Evolutionary conservation across 2,329 filamentous ascomycete species (phyloP).

Genomic region (Hypomyces perniciosus): DNA sequence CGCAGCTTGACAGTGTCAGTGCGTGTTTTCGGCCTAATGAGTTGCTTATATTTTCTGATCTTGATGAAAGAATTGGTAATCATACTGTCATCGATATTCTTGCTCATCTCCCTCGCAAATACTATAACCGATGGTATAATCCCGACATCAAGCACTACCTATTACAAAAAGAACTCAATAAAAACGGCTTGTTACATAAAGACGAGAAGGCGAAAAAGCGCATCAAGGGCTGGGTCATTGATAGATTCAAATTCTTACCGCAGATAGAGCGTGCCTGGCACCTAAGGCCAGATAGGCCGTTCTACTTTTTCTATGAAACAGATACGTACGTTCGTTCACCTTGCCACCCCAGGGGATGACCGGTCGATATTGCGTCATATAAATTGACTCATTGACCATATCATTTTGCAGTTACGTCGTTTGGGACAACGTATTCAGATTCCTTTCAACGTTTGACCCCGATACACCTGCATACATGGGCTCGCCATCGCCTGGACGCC

Average conservation of each 20-base stretch:
- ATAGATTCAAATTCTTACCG: constrained; percentile 53
- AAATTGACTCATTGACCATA: neutral
- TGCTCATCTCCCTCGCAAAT: constrained; percentile 36
- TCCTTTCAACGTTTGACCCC: constrained; percentile 44
- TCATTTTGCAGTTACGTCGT: constrained; percentile 3
- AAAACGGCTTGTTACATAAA: constrained; percentile 26
- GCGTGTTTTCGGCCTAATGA: constrained; percentile 39
- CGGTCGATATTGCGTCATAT: neutral
- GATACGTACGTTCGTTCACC: constrained; percentile 40
- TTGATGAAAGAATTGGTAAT: constrained; percentile 38
- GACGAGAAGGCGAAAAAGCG: constrained; percentile 24
- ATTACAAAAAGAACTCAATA: constrained; percentile 31
- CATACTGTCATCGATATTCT: constrained; percentile 40
- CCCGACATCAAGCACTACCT: constrained; percentile 35
- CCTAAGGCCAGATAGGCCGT: constrained; percentile 40
- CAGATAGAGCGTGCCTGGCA: constrained; percentile 47
- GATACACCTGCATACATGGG: constrained; percentile 41
- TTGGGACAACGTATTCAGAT: constrained; percentile 41
- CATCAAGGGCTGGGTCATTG: constrained; percentile 44
- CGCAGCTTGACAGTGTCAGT: constrained; percentile 47
- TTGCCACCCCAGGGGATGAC: neutral
- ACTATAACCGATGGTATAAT: constrained; percentile 27
- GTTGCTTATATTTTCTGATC: constrained; percentile 46
- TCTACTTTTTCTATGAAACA: constrained; percentile 52
- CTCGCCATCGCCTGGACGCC: constrained; percentile 37